A percentile compares a stretch with the other conserved stretches of the same genome.
phyloP scores from a whole-genome alignment of 2,329 filamentous ascomycete species.

The Penicillium sp. region DNA sequence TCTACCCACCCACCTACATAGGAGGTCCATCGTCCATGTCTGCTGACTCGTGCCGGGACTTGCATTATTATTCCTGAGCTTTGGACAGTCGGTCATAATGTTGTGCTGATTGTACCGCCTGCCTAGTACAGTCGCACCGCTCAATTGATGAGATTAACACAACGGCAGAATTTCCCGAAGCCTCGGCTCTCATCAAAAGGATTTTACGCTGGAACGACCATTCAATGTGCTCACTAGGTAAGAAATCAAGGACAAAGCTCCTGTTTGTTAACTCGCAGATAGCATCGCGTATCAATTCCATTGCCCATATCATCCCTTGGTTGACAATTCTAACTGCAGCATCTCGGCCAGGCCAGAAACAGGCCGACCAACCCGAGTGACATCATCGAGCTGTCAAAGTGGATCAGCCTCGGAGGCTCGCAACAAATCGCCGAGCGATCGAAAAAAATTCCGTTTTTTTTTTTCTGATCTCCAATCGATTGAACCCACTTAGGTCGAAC shows the following conservation, averaged over 20 bases:
- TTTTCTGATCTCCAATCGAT: background rate
- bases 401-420: background rate
- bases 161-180: background rate
- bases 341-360: background rate
- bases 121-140: background rate
- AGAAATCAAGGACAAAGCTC: too few relatives aligned
- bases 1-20: background rate
- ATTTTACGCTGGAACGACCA: background rate
- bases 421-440: constrained; percentile 1
- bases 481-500: background rate
- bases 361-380: background rate
- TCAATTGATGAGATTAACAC: background rate
- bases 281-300: background rate
- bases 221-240: too few relatives aligned
- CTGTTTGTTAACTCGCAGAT: background rate
- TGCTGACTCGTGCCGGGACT: background rate
- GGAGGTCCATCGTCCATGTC: background rate
- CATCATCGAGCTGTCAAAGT: constrained; percentile 4
- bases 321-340: background rate
- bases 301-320: background rate
- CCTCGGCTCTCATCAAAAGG: background rate
- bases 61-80: background rate
- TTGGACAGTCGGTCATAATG: background rate
- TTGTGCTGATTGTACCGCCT: background rate
- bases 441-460: background rate